These are phyloP conservation scores for Venturiaceae sp. DNA, from an alignment of 2,329 filamentous ascomycete species.

Conservation along the genomic window DNA sequence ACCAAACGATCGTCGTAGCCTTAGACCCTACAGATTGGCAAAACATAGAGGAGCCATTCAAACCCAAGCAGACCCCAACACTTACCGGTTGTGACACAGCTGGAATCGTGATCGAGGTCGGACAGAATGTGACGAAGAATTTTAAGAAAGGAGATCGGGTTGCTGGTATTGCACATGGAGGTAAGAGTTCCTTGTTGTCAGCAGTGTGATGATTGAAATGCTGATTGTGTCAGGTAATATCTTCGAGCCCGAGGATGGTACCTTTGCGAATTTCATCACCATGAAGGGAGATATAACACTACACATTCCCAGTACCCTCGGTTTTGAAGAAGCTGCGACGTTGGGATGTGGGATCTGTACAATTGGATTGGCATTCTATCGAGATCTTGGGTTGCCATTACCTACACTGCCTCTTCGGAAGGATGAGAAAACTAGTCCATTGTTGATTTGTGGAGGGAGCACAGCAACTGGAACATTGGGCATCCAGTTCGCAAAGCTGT, in stretches of 20 bases:
- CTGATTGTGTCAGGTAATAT: too few species aligned
- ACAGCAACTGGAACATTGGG: constrained; percentile 41
- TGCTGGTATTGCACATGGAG: neutral
- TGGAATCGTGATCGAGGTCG: constrained; percentile 25
- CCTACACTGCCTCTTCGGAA: constrained; percentile 18
- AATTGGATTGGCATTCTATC: neutral
- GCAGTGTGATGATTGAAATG: too few species aligned
- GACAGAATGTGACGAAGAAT: constrained; percentile 17
- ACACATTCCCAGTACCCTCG: constrained; percentile 20
- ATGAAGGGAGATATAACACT: constrained; percentile 18
- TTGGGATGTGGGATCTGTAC: constrained; percentile 13
- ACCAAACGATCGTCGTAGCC: constrained; percentile 27
- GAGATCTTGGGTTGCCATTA: neutral
- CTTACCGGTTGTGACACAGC: constrained; percentile 26
- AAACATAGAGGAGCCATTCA: constrained; percentile 19
- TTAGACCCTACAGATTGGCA: constrained; percentile 6
- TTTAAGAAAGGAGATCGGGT: neutral
- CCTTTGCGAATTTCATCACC: constrained; percentile 13
- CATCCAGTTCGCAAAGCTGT: constrained; percentile 30
- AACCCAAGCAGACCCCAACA: too few species aligned
- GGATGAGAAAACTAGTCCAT: constrained; percentile 20
- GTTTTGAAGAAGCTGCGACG: constrained; percentile 28
- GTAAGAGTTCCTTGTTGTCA: too few species aligned
- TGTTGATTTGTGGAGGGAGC: constrained; percentile 42
- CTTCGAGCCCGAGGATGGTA: neutral